Base-by-base conservation (phyloP, 768 basidiomycete species). In the Tricholoma matsutake region DNA sequence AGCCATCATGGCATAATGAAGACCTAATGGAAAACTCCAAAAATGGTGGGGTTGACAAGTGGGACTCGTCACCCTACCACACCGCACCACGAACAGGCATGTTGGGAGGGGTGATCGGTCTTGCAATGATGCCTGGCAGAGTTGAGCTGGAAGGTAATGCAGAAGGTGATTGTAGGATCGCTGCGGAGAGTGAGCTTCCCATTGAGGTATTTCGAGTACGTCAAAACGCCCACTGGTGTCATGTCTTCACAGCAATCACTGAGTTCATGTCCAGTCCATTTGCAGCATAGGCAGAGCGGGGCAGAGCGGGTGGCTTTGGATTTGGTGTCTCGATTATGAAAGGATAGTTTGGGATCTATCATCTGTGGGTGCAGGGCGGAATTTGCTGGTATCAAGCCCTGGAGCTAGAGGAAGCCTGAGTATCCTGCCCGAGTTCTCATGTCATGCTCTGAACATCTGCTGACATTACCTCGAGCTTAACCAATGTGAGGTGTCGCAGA, bases 111-210 rank as follows among this genome's bases (percentile, higher is more conserved):
- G n/a, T n/a, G n/a, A n/a, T n/a, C n/a, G n/a, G n/a, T n/a, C n/a
- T n/a, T n/a, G n/a, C n/a, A n/a, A n/a, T n/a, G n/a, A n/a, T n/a
- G n/a, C n/a, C n/a, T 73, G 70, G 51, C 1, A 22, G 58, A 60
- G 28, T 54, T 60, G 52, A 60, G 37, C 25, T 60, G 52, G 52
- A 54, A 60, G 37, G 53, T 53, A 34, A 60, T 43, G 58, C 58
- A 60, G 34, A 60, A n/a, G n/a, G n/a, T n/a, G n/a, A n/a, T n/a
- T n/a, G n/a, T n/a, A n/a, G n/a, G n/a, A n/a, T n/a, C n/a, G 43
- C 41, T 32, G 35, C 62, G 63, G 14, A 58, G 18, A 14, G 57
- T 29, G n/a, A 45, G 51, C 16, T 60, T 35, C 1, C 61, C 49
- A 18, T 55, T 29, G 22, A 62, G 57, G 49, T 67, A 65, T 43